Conservation (phyloP, 495 filamentous ascomycete species). For the Neurospora discreta region DNA sequence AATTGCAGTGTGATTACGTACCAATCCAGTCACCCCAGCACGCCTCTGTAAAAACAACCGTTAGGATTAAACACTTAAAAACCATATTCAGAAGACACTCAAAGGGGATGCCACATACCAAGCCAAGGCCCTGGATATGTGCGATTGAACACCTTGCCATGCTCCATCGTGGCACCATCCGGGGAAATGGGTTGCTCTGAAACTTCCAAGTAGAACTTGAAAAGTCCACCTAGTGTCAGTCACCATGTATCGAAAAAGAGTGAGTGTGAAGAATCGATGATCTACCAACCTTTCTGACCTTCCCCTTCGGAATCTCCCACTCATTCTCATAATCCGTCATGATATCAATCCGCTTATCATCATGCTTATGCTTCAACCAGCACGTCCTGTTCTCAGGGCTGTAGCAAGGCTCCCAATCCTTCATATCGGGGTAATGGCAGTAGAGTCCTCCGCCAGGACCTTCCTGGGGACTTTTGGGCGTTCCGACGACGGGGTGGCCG, state of each 20-base stretch:
- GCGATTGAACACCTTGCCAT: conserved; percentile 7
- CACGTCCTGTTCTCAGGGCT: conserved; percentile 1
- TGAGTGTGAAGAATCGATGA: background rate
- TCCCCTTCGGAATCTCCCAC: background rate
- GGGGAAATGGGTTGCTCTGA: conserved; percentile 7
- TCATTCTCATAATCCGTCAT: conserved; percentile 7
- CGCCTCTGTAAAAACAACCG: background rate
- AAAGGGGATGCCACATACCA: background rate
- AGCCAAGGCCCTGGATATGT: conserved; percentile 7
- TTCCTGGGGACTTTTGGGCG: conserved; percentile 6
- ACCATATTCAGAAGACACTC: background rate
- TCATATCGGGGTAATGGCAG: conserved; percentile 4
- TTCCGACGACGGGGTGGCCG: background rate
- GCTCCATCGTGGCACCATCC: conserved; percentile 8
- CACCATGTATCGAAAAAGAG: background rate
- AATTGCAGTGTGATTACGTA: background rate
- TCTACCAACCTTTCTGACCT: background rate
- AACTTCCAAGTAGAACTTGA: conserved; percentile 5
- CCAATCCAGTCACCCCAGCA: conserved; percentile 7
- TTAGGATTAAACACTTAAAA: no score
- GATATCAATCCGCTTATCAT: conserved; percentile 2
- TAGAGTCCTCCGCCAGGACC: background rate
- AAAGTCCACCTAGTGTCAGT: background rate
- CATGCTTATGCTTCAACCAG: conserved; percentile 3
- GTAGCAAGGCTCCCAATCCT: conserved; percentile 1